These are phyloP conservation scores for Colletotrichum spinosum DNA, from an alignment of 2,329 filamentous ascomycete species.

Conservation along the genomic window DNA sequence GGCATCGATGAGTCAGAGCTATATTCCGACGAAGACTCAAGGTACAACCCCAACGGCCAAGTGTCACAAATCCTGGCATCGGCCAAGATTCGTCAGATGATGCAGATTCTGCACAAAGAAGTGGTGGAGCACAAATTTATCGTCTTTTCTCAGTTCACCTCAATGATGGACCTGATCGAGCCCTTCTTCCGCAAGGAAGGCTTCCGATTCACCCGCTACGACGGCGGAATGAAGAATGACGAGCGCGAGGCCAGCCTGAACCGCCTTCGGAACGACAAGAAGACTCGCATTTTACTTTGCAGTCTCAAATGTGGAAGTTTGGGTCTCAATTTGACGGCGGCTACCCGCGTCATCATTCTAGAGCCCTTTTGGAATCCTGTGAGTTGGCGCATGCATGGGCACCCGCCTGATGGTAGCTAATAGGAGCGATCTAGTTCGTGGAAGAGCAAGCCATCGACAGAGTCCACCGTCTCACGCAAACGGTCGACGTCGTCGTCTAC, in stretches of 20 bases:
- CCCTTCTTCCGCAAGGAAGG: conserved; percentile 83
- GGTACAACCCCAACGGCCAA: conserved; percentile 48
- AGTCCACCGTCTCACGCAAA: conserved; percentile 98
- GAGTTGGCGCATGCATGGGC: conserved; percentile 48
- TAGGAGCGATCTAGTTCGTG: conserved; percentile 74
- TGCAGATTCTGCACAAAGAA: conserved; percentile 84
- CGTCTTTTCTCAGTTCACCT: conserved; percentile 98
- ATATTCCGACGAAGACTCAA: conserved; percentile 53
- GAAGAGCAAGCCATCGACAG: conserved; percentile 99
- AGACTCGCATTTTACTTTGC: conserved; percentile 87
- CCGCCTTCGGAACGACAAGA: conserved; percentile 78
- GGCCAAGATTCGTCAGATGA: conserved; percentile 90
- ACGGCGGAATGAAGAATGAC: conserved; percentile 95
- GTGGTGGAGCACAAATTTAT: conserved; percentile 92
- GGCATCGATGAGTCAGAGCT: conserved; percentile 56
- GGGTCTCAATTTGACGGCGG: conserved; percentile 93
- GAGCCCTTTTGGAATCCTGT: conserved; percentile 99
- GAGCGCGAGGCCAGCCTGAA: conserved; percentile 87
- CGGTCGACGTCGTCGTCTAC: conserved; percentile 93
- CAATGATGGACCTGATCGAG: conserved; percentile 96
- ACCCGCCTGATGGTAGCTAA: neutral
- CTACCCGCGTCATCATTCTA: conserved; percentile 91
- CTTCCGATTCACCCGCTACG: conserved; percentile 88
- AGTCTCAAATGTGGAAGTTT: conserved; percentile 93
- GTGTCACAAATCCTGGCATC: conserved; percentile 73